Base-by-base conservation (phyloP, 208 protist genomes). In the Angomonas desouzai region DNA sequence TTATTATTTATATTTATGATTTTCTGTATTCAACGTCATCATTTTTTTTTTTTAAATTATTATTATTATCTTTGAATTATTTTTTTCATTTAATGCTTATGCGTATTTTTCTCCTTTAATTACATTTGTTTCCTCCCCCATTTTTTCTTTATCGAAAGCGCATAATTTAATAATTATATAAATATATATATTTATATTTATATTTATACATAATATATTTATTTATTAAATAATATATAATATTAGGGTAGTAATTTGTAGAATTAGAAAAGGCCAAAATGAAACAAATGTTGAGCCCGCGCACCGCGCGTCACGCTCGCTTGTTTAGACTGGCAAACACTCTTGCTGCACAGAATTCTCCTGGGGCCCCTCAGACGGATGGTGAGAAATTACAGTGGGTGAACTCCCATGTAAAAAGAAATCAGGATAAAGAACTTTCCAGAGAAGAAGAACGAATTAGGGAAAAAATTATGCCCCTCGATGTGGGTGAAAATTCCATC, bases 301-400 rank as follows among this genome's bases (percentile, higher is more conserved):
- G 90, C 62, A 96, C 93, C 1, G 82, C 93, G 23, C 82, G 95
- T n/a, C 92, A 97, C 45, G 91, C 89, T 0, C 74, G 89, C 3
- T 75, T 95, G 11, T 90, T 92, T 64, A 68, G 89, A 27, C 76
- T 95, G 13, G 74, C 69, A 16, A 75, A 77, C 16, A 60, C 48
- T 22, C 64, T 94, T 2, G 49, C 48, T 0, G 29, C 18, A 22
- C 34, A 69, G 23, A 29, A 58, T 10, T 23, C 45, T 4, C 10
- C 10, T 27, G 80, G 72, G 0, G 74, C 79, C 4, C 84, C 81
- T 22, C 65, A 83, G 59, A 87, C 69, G 20, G 89, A 95, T 45
- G 89, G 85, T 18, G 89, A 93, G 64, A 73, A 66, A 22, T 63
- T 96, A 0, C 16, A 79, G 16, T 96, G 89, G 87, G 89, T 92